Evolutionary conservation across 2,329 filamentous ascomycete species (phyloP).

Genomic region (Piedraia hortae): DNA sequence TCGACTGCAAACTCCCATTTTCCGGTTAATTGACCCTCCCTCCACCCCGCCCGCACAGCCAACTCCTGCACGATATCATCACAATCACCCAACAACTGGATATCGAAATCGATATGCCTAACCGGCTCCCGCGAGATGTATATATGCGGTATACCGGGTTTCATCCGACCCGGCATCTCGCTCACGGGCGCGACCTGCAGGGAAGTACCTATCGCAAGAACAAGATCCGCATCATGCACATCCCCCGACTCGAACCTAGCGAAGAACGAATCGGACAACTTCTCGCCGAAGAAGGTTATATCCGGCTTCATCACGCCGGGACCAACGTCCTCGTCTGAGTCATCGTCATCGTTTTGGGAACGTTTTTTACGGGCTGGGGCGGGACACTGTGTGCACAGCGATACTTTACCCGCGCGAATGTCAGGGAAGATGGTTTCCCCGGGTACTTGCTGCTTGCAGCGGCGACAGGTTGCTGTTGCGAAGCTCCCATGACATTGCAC

Average conservation of each 20-base stretch:
- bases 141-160: slow-evolving; percentile 11
- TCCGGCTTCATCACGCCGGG: slow-evolving; percentile 82
- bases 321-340: slow-evolving; percentile 28
- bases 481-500: slow-evolving; percentile 95
- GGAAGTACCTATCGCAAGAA: slow-evolving; percentile 86
- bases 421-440: slow-evolving; percentile 48
- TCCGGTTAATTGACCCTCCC: too few relatives aligned
- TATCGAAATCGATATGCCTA: slow-evolving; percentile 77
- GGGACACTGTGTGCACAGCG: slow-evolving; percentile 43
- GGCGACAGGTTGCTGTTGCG: slow-evolving; percentile 67
- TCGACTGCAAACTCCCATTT: too few relatives aligned
- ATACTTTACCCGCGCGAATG: slow-evolving; percentile 47
- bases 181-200: slow-evolving; percentile 89
- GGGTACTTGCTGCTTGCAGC: slow-evolving; percentile 45
- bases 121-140: slow-evolving; percentile 30
- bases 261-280: slow-evolving; percentile 60
- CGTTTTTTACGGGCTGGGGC: slow-evolving; percentile 12
- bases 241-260: slow-evolving; percentile 58
- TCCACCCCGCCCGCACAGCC: slow-evolving; percentile 57
- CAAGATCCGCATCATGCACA: slow-evolving; percentile 52
- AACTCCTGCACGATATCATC: slow-evolving; percentile 75
- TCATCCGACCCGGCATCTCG: slow-evolving; percentile 31
- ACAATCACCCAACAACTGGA: slow-evolving; percentile 86
- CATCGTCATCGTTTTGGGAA: slow-evolving; percentile 20
- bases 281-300: slow-evolving; percentile 93